phyloP scores from a whole-genome alignment of 139 green algal genomes.

The Chlamydomonas schloesseri region DNA sequence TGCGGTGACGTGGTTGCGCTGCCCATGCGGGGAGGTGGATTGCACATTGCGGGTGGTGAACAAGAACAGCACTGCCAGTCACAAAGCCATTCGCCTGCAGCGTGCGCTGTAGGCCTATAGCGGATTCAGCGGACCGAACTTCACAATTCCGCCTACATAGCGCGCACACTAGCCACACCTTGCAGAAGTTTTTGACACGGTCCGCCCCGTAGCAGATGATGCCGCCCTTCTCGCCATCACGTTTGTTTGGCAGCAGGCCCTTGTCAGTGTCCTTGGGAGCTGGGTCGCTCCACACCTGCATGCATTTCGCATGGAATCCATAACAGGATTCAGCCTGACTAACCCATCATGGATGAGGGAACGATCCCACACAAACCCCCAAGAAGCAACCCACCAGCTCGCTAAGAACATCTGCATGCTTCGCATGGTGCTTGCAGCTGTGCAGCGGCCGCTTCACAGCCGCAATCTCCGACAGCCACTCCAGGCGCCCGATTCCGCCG shows the following conservation, averaged over 20 bases:
- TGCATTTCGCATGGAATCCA: too few species aligned
- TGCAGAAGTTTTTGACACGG: neutral
- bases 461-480: neutral
- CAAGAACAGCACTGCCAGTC: too few species aligned
- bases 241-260: neutral
- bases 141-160: too few species aligned
- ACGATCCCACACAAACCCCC: too few species aligned
- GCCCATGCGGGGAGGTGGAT: too few species aligned
- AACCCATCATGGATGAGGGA: too few species aligned
- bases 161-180: too few species aligned
- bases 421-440: neutral
- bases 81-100: too few species aligned
- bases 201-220: conserved; percentile 5
- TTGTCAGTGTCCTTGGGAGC: neutral
- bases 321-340: too few species aligned
- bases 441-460: neutral
- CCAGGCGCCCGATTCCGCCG: conserved; percentile 19
- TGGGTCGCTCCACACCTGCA: conserved; percentile 13
- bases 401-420: neutral
- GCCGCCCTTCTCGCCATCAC: neutral
- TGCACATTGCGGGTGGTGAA: too few species aligned
- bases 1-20: neutral
- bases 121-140: too few species aligned
- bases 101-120: too few species aligned
- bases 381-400: neutral